Evolutionary conservation across 2,329 filamentous ascomycete genomes (phyloP).

Genomic region (Epicoccum nigrum): DNA sequence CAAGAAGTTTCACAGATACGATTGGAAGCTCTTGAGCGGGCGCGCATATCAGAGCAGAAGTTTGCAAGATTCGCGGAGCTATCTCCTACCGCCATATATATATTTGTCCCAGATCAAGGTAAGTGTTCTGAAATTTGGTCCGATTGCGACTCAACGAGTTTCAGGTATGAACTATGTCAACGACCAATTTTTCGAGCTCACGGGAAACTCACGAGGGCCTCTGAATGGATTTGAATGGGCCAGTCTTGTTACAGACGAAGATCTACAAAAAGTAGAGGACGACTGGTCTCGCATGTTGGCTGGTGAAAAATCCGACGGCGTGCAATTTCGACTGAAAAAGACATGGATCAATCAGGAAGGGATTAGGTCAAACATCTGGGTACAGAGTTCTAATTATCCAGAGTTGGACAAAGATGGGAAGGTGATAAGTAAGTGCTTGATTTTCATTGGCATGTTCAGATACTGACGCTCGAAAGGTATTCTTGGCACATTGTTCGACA

Average conservation of each 20-base stretch:
- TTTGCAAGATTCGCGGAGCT: slow-evolving; percentile 36
- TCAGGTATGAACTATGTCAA: slow-evolving; percentile 38
- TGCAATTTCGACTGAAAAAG: slow-evolving; percentile 37
- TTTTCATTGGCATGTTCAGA: too few relatives aligned
- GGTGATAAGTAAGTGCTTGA: slow-evolving; percentile 25
- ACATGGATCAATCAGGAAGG: slow-evolving; percentile 38
- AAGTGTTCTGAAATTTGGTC: neutral
- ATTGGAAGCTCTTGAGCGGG: slow-evolving; percentile 36
- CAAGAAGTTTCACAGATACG: slow-evolving; percentile 29
- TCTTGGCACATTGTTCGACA: slow-evolving; percentile 46
- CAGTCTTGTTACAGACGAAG: slow-evolving; percentile 29
- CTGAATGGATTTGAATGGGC: slow-evolving; percentile 27
- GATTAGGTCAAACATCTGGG: slow-evolving; percentile 31
- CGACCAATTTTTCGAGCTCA: slow-evolving; percentile 38
- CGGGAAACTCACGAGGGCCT: slow-evolving; percentile 22
- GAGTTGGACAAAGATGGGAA: slow-evolving; percentile 32
- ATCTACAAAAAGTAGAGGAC: slow-evolving; percentile 21
- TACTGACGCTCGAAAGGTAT: slow-evolving; percentile 24
- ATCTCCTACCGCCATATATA: slow-evolving; percentile 36
- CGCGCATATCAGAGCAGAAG: slow-evolving; percentile 31
- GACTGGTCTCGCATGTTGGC: slow-evolving; percentile 27
- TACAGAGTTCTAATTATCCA: slow-evolving; percentile 33
- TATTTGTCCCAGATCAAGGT: slow-evolving; percentile 31
- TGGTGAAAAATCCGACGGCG: slow-evolving; percentile 21
- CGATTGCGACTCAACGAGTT: neutral